These are phyloP conservation scores for Jacaranda copaia DNA, from an alignment of 257 asterid species.

Conservation along the genomic window DNA sequence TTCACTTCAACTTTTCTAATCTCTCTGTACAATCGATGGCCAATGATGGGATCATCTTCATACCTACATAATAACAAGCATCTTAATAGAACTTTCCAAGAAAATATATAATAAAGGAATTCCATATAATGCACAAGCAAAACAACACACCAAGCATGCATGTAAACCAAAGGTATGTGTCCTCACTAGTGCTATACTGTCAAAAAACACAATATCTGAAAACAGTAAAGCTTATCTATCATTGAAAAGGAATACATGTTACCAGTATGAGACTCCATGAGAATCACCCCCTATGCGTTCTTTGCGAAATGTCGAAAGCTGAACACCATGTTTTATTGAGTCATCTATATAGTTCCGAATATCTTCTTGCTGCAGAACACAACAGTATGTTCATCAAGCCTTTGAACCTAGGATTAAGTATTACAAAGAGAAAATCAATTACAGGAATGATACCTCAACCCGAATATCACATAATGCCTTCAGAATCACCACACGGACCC, in stretches of 20 bases:
- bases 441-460: conserved; percentile 74
- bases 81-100: conserved; percentile 8
- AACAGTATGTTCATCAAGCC: conserved; percentile 25
- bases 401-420: conserved; percentile 26
- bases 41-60: conserved; percentile 88
- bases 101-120: conserved; percentile 21
- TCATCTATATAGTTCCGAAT: conserved; percentile 79
- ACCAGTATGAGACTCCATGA: conserved; percentile 95
- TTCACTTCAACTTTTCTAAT: conserved; percentile 85
- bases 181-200: too few relatives aligned
- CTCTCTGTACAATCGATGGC: conserved; percentile 93
- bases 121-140: conserved; percentile 21
- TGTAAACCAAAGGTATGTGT: background rate
- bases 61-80: conserved; percentile 60
- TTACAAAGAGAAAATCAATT: conserved; percentile 26
- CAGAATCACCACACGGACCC: conserved; percentile 87
- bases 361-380: conserved; percentile 95
- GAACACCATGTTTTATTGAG: conserved; percentile 79
- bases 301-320: conserved; percentile 78
- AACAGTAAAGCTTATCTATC: too few relatives aligned
- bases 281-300: conserved; percentile 96
- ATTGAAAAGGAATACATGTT: conserved; percentile 33
- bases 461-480: conserved; percentile 99
- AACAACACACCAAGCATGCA: conserved; percentile 11
- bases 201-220: too few relatives aligned